phyloP scores from a whole-genome alignment of 306 rosid genomes.

The Gynostemma pentaphyllum region DNA sequence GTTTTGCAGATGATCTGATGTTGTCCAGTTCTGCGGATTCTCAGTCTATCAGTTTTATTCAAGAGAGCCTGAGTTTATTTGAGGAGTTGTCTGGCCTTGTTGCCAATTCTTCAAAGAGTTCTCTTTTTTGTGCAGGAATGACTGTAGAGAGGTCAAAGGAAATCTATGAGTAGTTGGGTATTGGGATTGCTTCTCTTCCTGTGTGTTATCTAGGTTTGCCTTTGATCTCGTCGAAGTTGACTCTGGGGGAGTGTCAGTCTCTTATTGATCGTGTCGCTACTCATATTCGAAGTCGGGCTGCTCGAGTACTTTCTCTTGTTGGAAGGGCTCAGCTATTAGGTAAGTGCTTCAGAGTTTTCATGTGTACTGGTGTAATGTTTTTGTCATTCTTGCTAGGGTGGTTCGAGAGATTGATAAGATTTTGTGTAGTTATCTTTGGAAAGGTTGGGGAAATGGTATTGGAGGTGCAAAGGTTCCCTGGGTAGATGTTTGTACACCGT shows the following conservation, averaged over 20 bases:
- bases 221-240: not conserved
- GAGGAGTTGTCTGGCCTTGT: not conserved
- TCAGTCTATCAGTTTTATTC: not conserved
- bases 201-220: not conserved
- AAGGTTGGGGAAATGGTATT: too few species aligned
- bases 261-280: too few species aligned
- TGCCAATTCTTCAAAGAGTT: not conserved
- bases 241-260: not conserved
- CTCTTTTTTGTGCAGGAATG: not conserved
- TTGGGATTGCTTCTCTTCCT: not conserved
- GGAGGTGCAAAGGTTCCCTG: too few species aligned
- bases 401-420: too few species aligned
- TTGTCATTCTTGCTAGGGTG: too few species aligned
- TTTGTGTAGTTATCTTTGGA: too few species aligned
- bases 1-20: not conserved
- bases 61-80: not conserved
- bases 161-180: too few species aligned
- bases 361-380: too few species aligned
- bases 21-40: not conserved
- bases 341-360: too few species aligned
- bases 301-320: not conserved
- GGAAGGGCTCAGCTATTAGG: not conserved
- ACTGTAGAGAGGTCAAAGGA: not conserved
- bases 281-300: not conserved
- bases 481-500: too few species aligned